Conservation (phyloP, 1,139 yeast genomes). For the Sugiyamaella sp. region DNA sequence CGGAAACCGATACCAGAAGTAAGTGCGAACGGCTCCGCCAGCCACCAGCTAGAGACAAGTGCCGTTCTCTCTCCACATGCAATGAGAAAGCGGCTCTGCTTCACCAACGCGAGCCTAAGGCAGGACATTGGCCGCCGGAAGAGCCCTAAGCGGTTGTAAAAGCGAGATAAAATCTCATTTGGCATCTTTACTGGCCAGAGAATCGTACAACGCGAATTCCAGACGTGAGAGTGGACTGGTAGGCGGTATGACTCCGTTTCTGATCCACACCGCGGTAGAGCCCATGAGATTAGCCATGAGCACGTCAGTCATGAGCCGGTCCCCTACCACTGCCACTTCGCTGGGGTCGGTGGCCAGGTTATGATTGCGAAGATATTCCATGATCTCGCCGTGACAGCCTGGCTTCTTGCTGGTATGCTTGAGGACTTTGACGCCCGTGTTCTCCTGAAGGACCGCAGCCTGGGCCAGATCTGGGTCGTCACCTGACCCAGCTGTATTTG, state of each 20-base stretch:
- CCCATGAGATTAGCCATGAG: constrained; percentile 96
- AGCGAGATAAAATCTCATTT: no score
- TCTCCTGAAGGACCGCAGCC: constrained; percentile 63
- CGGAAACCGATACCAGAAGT: no score
- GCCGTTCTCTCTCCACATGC: no score
- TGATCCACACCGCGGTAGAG: constrained; percentile 80
- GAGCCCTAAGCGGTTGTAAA: neutral
- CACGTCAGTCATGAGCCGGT: constrained; percentile 85
- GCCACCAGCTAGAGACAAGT: no score
- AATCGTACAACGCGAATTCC: constrained; percentile 33
- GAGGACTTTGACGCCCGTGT: constrained; percentile 76
- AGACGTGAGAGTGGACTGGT: constrained; percentile 50
- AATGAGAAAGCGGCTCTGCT: no score
- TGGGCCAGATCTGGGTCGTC: constrained; percentile 66
- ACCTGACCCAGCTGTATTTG: constrained; percentile 91
- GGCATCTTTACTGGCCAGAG: neutral
- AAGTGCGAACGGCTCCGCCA: no score
- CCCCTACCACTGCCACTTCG: constrained; percentile 87
- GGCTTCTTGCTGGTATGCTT: constrained; percentile 86
- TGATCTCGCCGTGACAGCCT: constrained; percentile 76
- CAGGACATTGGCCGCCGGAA: constrained; percentile 6
- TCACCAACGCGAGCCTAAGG: neutral
- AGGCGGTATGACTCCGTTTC: constrained; percentile 69
- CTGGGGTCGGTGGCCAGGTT: constrained; percentile 49
- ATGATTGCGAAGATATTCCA: constrained; percentile 53